Evolutionary conservation across 2,329 filamentous ascomycete genomes (phyloP), one percentile per base, ranked within the genome.

Genomic region (Trichocomaceae sp.): DNA sequence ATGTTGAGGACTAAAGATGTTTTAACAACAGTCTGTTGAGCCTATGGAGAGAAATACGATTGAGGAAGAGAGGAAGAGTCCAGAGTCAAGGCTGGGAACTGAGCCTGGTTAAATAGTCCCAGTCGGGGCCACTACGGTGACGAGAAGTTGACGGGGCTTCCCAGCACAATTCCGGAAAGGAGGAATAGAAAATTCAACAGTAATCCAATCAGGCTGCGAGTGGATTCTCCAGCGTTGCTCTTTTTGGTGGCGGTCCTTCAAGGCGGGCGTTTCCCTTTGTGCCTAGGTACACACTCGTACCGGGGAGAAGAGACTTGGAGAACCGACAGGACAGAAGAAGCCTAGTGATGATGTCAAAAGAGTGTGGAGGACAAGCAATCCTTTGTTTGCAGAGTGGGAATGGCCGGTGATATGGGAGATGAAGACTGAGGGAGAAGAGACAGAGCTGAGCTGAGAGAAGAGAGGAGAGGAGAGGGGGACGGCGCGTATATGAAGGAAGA

Each of bases 1-100:
- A 35, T 10, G 31, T 13, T 35, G 31, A 29, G 10, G 8, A 35
- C 12, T 35, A 35, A 13, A 15, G 26, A 29, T 29, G 2, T 15
- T 35, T 13, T 35, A 35, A 35, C 12, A 35, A 15, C 31, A 10
- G 12, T 35, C 31, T 35, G 31, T 15, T 35, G 31, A 15, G 26
- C 10, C 9, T 35, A 35, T 35, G 12, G 31, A 35, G 31, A 35
- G 29, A 10, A 26, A 72, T 67, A 58, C 68, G 69, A 57, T 74
- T 68, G 62, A 78, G 76, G 66, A 81, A 81, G 57, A 71, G 68
- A 49, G 62, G 71, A 57, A 58, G 72, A 63, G 73, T 66, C n/a
- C 64, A 63, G 63, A 52, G 57, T 61, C 45, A 29, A 64, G 58
- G 52, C 15, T n/a, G 33, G 33, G 3, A 5, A 4, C 33, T 37